A percentile compares a stretch with the other conserved stretches of the same genome.
phyloP scores from a whole-genome alignment of 257 asterid species.

The Sherardia arvensis region DNA sequence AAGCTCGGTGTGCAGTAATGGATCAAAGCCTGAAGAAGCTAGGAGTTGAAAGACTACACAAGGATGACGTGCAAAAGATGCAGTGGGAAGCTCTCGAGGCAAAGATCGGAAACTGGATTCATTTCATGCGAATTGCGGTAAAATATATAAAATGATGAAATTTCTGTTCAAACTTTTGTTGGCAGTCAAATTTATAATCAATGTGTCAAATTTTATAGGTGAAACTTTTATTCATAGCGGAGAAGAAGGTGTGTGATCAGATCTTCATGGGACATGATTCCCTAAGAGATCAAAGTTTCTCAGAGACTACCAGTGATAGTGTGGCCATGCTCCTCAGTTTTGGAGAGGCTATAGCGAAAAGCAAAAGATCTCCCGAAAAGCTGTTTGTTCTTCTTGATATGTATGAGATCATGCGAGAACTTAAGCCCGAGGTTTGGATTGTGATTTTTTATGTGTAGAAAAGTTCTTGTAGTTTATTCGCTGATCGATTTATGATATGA shows the following conservation, averaged over 20 bases:
- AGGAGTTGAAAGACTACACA: conserved; percentile 81
- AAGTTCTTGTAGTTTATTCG: background rate
- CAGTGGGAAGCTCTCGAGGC: conserved; percentile 95
- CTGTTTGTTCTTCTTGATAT: conserved; percentile 87
- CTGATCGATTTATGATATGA: background rate
- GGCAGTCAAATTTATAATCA: background rate
- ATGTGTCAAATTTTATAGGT: conserved; percentile 34
- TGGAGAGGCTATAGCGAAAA: conserved; percentile 90
- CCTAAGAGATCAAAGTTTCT: conserved; percentile 75
- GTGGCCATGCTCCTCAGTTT: conserved; percentile 68
- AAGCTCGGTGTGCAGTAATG: conserved; percentile 55
- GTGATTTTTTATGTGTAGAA: background rate
- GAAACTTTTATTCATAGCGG: conserved; percentile 75
- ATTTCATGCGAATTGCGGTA: conserved; percentile 75
- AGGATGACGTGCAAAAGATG: conserved; percentile 97
- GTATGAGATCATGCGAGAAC: conserved; percentile 92
- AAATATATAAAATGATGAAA: too few species aligned
- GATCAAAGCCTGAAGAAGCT: conserved; percentile 83
- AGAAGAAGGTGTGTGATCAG: conserved; percentile 73
- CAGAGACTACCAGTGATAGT: conserved; percentile 65
- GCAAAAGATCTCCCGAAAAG: conserved; percentile 92
- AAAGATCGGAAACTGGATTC: conserved; percentile 86
- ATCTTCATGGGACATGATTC: conserved; percentile 49
- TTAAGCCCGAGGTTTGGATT: conserved; percentile 59
- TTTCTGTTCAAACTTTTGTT: too few species aligned